phyloP scores from a whole-genome alignment of 768 basidiomycete species.

The Russula sp. region DNA sequence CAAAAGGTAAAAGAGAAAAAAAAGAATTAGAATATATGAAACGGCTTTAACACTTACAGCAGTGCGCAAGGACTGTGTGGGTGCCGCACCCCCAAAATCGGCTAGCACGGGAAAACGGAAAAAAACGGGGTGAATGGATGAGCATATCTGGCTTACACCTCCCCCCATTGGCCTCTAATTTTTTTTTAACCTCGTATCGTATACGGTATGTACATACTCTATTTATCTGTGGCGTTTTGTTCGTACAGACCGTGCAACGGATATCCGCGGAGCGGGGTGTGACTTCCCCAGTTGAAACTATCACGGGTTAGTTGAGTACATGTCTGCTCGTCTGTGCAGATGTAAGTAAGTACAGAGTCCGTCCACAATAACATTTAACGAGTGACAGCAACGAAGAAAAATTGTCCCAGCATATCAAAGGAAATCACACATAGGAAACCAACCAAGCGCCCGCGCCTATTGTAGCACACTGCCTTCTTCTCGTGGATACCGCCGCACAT shows the following conservation, averaged over 20 bases:
- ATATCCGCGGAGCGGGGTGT: slow-evolving; percentile 10
- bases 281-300: slow-evolving; percentile 14
- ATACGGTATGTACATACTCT: background rate
- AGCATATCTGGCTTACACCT: slow-evolving; percentile 9
- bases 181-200: background rate
- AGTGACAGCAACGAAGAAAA: slow-evolving; percentile 1
- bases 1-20: background rate
- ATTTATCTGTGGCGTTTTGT: slow-evolving; percentile 19
- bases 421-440: slow-evolving; percentile 11
- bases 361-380: slow-evolving; percentile 19
- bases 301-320: slow-evolving; percentile 26
- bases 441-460: slow-evolving; percentile 9
- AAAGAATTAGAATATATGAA: background rate
- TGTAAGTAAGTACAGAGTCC: slow-evolving; percentile 23
- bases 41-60: background rate
- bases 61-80: slow-evolving; percentile 12
- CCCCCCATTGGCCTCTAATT: background rate
- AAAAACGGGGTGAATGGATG: background rate
- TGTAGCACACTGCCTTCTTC: slow-evolving; percentile 18
- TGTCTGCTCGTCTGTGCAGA: slow-evolving; percentile 19
- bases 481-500: slow-evolving; percentile 14
- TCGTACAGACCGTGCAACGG: slow-evolving; percentile 9
- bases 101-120: slow-evolving; percentile 18
- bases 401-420: slow-evolving; percentile 22
- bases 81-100: slow-evolving; percentile 16